Base-by-base conservation (phyloP, 2,329 filamentous ascomycete genomes). In the Nannizzia gypsea region DNA sequence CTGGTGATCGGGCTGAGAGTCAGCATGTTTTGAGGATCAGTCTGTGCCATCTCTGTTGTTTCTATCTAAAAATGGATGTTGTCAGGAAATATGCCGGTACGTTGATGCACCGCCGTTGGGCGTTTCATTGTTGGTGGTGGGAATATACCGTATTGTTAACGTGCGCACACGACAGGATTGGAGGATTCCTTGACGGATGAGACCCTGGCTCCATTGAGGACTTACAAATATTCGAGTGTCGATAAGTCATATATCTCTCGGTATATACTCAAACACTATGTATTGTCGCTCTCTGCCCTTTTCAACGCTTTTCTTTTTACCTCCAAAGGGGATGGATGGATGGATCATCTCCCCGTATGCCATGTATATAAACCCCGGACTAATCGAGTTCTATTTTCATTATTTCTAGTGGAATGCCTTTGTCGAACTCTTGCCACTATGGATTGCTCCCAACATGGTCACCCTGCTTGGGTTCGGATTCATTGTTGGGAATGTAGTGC, bases 401-500 rank as follows among this genome's bases (percentile, higher is more conserved):
- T 1, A 13, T 22, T 15, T 34, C 13, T 74, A 97, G 92, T 99
- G 93, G 93, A 97, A 96, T 82, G 89, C 85, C 65, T 91, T 91
- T 67, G 93, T 97, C 67, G 85, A 96, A 72, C 76, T 96, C 46
- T 77, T 99, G 68, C 93, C 93, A 64, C 77, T 96, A 83, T 99
- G 92, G 91, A 82, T 99, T 59, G 93, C 93, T 28, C 93, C 93
- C 36, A 99, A 99, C 71, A 93, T 96, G 85, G 92, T 99, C 62
- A 99, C 93, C 65, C 80, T 99, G 24, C 75, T 97, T 55, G 93
- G 93, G 61, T 99, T 97, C 81, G 85, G 88, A 76, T 97, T 92
- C 79, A 95, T 99, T 67, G 77, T 99, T 58, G 84, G 77, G 62
- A 97, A 99, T 71, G 83, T 99, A 62, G 81, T 78, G 22, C 77